phyloP scores from a whole-genome alignment of 106 monocot species.

The Acanthochlamys bracteata region DNA sequence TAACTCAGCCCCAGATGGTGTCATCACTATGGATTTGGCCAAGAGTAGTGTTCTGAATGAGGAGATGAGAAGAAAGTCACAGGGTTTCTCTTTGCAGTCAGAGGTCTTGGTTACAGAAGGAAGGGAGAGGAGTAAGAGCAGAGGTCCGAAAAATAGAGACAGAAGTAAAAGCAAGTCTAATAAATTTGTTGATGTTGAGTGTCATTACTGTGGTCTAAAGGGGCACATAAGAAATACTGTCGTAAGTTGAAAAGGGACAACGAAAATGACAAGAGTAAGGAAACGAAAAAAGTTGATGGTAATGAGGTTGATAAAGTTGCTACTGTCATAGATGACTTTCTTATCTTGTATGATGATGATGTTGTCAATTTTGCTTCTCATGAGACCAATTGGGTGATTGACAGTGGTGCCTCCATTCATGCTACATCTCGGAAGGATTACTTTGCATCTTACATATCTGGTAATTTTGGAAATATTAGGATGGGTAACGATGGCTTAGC shows the following conservation, averaged over 20 bases:
- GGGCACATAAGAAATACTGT: background rate
- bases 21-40: background rate
- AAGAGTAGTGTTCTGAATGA: background rate
- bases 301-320: background rate
- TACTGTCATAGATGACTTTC: background rate
- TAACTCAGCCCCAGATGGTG: too few relatives aligned
- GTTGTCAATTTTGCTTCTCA: too few relatives aligned
- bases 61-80: slow-evolving; percentile 7
- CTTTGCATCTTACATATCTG: too few relatives aligned
- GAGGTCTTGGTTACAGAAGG: background rate
- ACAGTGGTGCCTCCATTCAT: too few relatives aligned
- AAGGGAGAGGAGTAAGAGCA: background rate
- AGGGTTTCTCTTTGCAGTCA: background rate
- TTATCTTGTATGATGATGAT: too few relatives aligned
- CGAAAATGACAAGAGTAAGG: background rate
- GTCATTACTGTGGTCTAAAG: background rate
- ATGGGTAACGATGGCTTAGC: too few relatives aligned
- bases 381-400: too few relatives aligned
- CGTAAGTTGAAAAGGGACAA: background rate
- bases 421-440: too few relatives aligned
- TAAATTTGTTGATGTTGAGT: background rate
- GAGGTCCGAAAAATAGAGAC: background rate
- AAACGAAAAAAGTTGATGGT: background rate
- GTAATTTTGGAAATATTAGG: too few relatives aligned
- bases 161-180: background rate